phyloP scores from a whole-genome alignment of 2,329 filamentous ascomycete genomes.

The Ambrosiella xylebori region DNA sequence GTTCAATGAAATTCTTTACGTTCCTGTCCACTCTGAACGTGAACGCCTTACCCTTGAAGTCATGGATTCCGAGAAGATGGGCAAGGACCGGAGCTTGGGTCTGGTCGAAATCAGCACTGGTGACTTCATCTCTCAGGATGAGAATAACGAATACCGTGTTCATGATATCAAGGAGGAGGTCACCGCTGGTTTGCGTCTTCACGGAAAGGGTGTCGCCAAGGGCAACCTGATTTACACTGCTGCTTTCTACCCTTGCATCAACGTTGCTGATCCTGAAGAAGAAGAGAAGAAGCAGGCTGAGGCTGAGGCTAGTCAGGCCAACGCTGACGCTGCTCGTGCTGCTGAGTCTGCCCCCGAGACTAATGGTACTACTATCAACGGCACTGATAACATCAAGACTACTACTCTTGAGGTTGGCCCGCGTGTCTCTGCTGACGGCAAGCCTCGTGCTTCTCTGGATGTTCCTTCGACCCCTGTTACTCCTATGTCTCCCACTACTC shows the following conservation, averaged over 20 bases:
- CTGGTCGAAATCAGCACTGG: slow-evolving; percentile 57
- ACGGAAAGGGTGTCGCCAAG: slow-evolving; percentile 57
- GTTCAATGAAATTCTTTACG: slow-evolving; percentile 89
- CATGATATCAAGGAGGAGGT: slow-evolving; percentile 57
- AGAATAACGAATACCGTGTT: slow-evolving; percentile 63
- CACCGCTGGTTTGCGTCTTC: slow-evolving; percentile 53
- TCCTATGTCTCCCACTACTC: slow-evolving; percentile 21
- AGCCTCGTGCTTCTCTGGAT: slow-evolving; percentile 10
- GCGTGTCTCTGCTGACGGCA: not conserved
- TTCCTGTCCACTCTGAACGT: slow-evolving; percentile 69
- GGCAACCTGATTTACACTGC: slow-evolving; percentile 68
- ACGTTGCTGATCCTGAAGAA: slow-evolving; percentile 76
- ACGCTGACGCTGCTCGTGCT: slow-evolving; percentile 16
- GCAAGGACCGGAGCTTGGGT: slow-evolving; percentile 78
- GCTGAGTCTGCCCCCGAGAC: not conserved
- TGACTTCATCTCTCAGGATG: slow-evolving; percentile 64
- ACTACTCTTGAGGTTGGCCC: slow-evolving; percentile 11
- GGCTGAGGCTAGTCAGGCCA: slow-evolving; percentile 18
- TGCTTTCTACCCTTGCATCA: slow-evolving; percentile 78
- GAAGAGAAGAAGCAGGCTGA: slow-evolving; percentile 32
- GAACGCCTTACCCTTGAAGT: slow-evolving; percentile 82
- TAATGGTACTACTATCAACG: slow-evolving; percentile 9
- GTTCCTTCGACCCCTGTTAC: slow-evolving; percentile 16
- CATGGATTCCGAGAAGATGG: slow-evolving; percentile 89
- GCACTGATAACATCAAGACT: slow-evolving; percentile 15